phyloP scores from a whole-genome alignment of 257 asterid species.

The Anisodus acutangulus region DNA sequence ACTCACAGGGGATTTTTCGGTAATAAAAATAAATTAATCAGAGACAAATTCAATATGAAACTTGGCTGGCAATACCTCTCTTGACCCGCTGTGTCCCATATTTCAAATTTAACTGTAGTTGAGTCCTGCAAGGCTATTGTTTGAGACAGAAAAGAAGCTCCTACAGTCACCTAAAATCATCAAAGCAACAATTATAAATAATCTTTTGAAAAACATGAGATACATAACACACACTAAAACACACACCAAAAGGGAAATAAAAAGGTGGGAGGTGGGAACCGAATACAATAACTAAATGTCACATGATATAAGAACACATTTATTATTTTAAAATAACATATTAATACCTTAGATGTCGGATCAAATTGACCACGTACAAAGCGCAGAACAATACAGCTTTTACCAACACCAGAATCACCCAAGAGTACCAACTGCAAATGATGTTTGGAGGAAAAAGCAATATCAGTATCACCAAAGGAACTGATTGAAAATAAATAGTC shows the following conservation, averaged over 20 bases:
- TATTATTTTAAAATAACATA: background rate
- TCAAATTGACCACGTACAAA: slow-evolving; percentile 99
- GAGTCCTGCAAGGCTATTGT: slow-evolving; percentile 96
- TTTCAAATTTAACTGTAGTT: slow-evolving; percentile 94
- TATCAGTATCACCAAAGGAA: background rate
- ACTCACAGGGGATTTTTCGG: background rate
- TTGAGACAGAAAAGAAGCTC: slow-evolving; percentile 96
- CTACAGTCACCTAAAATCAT: slow-evolving; percentile 76
- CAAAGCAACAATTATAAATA: slow-evolving; percentile 29
- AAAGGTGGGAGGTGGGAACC: background rate
- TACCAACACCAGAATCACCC: slow-evolving; percentile 99
- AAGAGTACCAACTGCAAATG: slow-evolving; percentile 80
- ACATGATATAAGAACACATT: slow-evolving; percentile 1
- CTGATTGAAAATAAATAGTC: too few species aligned
- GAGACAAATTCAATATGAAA: background rate
- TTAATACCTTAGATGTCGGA: slow-evolving; percentile 87
- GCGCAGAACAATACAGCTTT: slow-evolving; percentile 97
- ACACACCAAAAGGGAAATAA: background rate
- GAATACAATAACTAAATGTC: background rate
- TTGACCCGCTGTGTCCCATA: slow-evolving; percentile 99
- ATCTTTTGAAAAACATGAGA: background rate
- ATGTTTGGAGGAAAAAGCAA: slow-evolving; percentile 29
- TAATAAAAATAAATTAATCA: background rate
- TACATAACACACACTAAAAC: background rate
- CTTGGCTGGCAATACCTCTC: slow-evolving; percentile 63